Percentiles rank a stretch among this genome's conserved stretches.
Conservation (phyloP, 2,329 filamentous ascomycete species). For the Fusarium falciforme region DNA sequence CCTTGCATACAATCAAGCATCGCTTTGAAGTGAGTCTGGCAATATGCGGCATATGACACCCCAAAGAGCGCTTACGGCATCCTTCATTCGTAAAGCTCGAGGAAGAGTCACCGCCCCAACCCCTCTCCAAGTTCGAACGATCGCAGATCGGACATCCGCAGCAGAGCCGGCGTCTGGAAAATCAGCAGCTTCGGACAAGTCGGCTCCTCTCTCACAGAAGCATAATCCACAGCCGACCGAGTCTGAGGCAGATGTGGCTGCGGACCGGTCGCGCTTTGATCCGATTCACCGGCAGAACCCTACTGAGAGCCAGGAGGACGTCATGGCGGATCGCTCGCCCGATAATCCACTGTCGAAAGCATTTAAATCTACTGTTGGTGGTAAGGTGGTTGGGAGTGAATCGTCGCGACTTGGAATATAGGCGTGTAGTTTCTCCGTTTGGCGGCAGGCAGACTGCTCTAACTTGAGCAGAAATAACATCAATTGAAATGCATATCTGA, state of each 20-base stretch:
- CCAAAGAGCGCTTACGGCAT: neutral
- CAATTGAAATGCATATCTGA: neutral
- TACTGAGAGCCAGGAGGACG: neutral
- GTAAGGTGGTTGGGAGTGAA: neutral
- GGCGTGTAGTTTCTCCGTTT: neutral
- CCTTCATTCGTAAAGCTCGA: neutral
- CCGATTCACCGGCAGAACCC: neutral
- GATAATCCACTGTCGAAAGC: neutral
- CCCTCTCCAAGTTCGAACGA: neutral
- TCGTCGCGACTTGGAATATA: neutral
- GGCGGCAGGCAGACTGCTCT: neutral
- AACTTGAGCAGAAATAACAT: neutral
- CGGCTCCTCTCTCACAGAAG: neutral
- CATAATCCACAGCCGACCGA: neutral
- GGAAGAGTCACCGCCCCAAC: neutral
- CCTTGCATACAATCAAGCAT: neutral
- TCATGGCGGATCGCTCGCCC: neutral
- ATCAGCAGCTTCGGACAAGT: neutral
- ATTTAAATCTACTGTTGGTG: neutral
- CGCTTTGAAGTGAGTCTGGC: neutral
- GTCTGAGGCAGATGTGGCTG: neutral
- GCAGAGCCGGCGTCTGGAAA: neutral
- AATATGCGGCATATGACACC: neutral
- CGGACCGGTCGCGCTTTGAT: neutral
- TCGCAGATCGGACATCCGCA: neutral